These are phyloP conservation scores for Cystobasidium onofrii DNA, from an alignment of 768 basidiomycete species.

Conservation along the genomic window DNA sequence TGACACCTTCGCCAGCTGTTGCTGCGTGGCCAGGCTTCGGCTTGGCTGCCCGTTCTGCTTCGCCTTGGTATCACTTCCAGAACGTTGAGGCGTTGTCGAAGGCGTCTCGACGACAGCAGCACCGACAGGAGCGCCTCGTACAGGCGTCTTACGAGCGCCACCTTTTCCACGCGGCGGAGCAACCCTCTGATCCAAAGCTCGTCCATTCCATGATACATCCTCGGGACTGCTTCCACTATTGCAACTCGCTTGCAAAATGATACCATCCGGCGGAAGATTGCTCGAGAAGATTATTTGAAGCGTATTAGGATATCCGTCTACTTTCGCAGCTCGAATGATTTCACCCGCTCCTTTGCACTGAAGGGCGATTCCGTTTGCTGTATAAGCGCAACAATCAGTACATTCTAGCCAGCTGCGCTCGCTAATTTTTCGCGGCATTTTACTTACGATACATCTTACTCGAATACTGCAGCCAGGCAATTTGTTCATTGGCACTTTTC, in stretches of 20 bases:
- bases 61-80: background rate
- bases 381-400: background rate
- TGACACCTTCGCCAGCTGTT: background rate
- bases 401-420: background rate
- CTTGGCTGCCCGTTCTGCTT: background rate
- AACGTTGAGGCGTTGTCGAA: no score
- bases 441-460: slow-evolving; percentile 22
- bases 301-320: slow-evolving; percentile 8
- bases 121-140: background rate
- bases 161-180: background rate
- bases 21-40: background rate
- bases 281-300: slow-evolving; percentile 3
- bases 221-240: background rate
- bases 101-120: background rate
- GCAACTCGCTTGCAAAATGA: background rate
- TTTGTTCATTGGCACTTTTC: background rate
- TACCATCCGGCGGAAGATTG: background rate
- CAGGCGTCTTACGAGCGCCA: background rate
- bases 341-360: background rate
- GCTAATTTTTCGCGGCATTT: background rate
- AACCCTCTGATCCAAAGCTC: background rate
- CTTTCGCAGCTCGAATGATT: background rate
- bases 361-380: slow-evolving; percentile 20
- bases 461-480: slow-evolving; percentile 23
- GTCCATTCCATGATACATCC: slow-evolving; percentile 14